These are phyloP conservation scores for Cladosporium sp. DNA, from an alignment of 2,329 filamentous ascomycete genomes.

Conservation along the genomic window DNA sequence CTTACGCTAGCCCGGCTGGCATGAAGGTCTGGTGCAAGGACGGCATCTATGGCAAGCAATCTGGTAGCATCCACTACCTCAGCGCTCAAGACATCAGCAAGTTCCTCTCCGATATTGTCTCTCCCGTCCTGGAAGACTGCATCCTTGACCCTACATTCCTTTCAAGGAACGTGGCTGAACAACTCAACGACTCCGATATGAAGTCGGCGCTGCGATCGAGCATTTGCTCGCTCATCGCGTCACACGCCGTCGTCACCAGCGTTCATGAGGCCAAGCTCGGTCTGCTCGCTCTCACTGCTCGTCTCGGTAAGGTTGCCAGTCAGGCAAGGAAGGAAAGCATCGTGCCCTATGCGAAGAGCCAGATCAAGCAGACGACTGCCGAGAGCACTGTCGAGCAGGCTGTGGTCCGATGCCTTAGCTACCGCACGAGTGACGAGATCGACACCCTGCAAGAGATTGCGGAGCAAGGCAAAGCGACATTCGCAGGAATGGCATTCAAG, in stretches of 20 bases:
- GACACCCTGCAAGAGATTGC: conserved; percentile 55
- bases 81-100: conserved; percentile 59
- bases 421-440: conserved; percentile 61
- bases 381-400: conserved; percentile 49
- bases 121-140: conserved; percentile 81
- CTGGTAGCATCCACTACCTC: conserved; percentile 56
- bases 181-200: conserved; percentile 60
- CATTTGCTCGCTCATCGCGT: conserved; percentile 71
- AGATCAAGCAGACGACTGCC: background rate
- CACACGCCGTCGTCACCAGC: conserved; percentile 71
- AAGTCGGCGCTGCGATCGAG: conserved; percentile 66
- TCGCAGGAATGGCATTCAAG: conserved; percentile 67
- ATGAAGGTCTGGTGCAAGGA: conserved; percentile 57
- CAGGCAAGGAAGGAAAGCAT: conserved; percentile 64
- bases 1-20: conserved; percentile 31
- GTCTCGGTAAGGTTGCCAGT: conserved; percentile 71
- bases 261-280: conserved; percentile 68
- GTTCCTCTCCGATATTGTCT: conserved; percentile 66
- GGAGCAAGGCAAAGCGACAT: conserved; percentile 43
- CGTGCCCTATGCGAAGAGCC: conserved; percentile 14
- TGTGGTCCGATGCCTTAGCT: conserved; percentile 55
- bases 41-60: conserved; percentile 61
- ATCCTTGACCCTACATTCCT: conserved; percentile 76
- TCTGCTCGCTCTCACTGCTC: conserved; percentile 71
- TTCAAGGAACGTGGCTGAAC: conserved; percentile 61